Evolutionary conservation across 1,139 yeast genomes (phyloP), one percentile per base, ranked within the genome.

Genomic region (Taphrina confusa): DNA sequence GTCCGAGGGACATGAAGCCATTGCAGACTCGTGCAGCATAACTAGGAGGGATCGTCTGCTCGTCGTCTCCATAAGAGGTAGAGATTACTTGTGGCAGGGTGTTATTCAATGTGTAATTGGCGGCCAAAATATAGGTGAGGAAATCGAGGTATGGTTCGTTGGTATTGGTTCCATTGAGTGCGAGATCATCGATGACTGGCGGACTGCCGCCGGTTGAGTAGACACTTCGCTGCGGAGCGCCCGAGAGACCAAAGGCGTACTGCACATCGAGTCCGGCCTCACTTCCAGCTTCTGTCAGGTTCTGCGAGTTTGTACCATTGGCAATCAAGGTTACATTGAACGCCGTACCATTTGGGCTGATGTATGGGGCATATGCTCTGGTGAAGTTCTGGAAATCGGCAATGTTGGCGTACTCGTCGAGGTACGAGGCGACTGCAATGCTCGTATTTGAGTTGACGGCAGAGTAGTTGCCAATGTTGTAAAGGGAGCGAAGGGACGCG

Each of bases 231-330:
- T n/a, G 23, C 5, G 50, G 27, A 6, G 30, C 50, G 3, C 50
- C 50, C 8, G 57, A 44, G 11, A 52, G 39, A 8, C 49, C 40
- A 5, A 52, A 40, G 20, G 49, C 57, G 22, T 52, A 52, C 40
- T 52, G 57, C 5, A 52, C 57, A 20, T 52, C 57, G 20, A 52
- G 45, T 16, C 14, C 31, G n/a, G 57, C 57, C 46, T 52, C 57
- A 12, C 42, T 14, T 3, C 45, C 40, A 12, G 49, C 57, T 9
- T 31, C 20, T 4, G 45, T 33, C 6, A 30, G 18, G 28, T 37
- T 30, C 16, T 52, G 57, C 9, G 36, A 33, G 40, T 52, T 40
- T 14, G 18, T 6, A 14, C 57, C 57, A 9, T 23, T 23, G 11
- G 33, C 16, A 30, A 52, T 28, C 4, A 18, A 16, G 1, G 57